Conservation (phyloP, 805 yeast genomes). For the Ogataea paradorogensis region DNA sequence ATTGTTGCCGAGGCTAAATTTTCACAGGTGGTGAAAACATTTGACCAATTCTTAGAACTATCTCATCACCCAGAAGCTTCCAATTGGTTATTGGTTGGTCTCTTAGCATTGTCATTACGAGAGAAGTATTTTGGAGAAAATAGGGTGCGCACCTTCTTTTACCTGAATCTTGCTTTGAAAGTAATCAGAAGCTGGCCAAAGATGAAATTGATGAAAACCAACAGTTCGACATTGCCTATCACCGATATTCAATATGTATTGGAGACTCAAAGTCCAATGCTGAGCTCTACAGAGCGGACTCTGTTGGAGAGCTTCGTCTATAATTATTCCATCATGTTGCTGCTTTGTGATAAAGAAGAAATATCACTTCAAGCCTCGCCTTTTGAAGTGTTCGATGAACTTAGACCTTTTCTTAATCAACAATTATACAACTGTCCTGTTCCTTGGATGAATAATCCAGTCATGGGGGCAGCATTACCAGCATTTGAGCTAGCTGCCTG, state of each 20-base stretch:
- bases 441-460: constrained; percentile 41
- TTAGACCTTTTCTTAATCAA: constrained; percentile 29
- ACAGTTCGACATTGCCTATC: background rate
- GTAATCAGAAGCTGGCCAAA: constrained; percentile 31
- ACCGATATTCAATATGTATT: background rate
- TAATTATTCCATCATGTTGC: constrained; percentile 37
- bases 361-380: constrained; percentile 37
- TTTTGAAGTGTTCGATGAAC: constrained; percentile 35
- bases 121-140: constrained; percentile 32
- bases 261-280: background rate
- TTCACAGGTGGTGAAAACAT: constrained; percentile 10
- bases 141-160: constrained; percentile 30
- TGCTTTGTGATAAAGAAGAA: constrained; percentile 31
- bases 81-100: constrained; percentile 40
- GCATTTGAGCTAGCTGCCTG: constrained; percentile 39
- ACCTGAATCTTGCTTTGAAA: constrained; percentile 34
- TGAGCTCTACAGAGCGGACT: constrained; percentile 30
- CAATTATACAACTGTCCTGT: constrained; percentile 33
- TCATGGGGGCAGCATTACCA: constrained; percentile 37
- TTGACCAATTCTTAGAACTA: constrained; percentile 20
- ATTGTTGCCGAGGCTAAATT: constrained; percentile 25
- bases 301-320: constrained; percentile 43
- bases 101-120: constrained; percentile 37
- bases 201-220: constrained; percentile 8
- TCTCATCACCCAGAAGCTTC: constrained; percentile 17